Base-by-base conservation (phyloP, 805 yeast species). In the Kluyveromyces aestuarii region DNA sequence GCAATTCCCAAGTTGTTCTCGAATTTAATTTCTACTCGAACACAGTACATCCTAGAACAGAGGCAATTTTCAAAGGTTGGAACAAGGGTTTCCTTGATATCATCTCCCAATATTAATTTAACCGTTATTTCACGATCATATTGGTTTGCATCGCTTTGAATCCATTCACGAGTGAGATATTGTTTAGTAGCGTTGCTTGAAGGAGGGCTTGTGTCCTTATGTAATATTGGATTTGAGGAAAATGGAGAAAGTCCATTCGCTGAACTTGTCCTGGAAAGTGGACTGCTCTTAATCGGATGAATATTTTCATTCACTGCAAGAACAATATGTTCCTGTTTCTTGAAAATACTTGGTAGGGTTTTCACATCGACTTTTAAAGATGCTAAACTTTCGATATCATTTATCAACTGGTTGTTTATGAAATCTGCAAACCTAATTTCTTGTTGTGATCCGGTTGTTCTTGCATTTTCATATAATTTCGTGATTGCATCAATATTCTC, bases 1-100 rank as follows among this genome's bases (percentile, higher is more conserved):
- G 66, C 61, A 6, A 54, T 50, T 13, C 71, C 69, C 14, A 60
- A 47, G 41, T 61, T 60, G 41, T 66, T 62, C 16, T 71, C 75
- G 48, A 72, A 75, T 50, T 67, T 72, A 27, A 77, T 72, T 27
- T 61, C 58, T 1, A 78, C 70, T 48, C 80, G 75, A 46, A 80
- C 62, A 50, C 76, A 71, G 59, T 83, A 82, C 16, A 74, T 61
- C 58, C 88, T 71, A 4, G 82, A 75, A n/a, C 81, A 69, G 48
- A 78, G 63, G 62, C 88, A 83, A 45, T 73, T 75, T 55, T 82
- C 86, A 61, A 82, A 82, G 48, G 73, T 73, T 1, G 88, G 88
- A 16, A 79, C 60, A 48, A 83, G 60, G 1, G 81, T 79, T 44
- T 76, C 72, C 44, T 65, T 66, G 37, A 75, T 69, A 47, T 74